Percentiles rank a stretch among this genome's conserved stretches.
Conservation (phyloP, 2,329 filamentous ascomycete species). For the Talaromyces sp. region DNA sequence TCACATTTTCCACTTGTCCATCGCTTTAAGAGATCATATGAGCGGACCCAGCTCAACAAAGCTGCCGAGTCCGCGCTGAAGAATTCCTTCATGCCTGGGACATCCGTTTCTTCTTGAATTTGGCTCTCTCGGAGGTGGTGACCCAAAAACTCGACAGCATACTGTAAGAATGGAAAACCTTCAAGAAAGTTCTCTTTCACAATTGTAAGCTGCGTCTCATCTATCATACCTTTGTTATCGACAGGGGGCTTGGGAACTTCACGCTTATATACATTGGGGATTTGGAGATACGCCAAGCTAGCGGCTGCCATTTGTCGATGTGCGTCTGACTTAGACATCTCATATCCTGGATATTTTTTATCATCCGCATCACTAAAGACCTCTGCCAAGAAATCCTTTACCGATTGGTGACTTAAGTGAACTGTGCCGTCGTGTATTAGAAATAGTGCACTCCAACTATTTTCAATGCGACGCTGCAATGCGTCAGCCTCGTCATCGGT, state of each 20-base stretch:
- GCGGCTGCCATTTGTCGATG: constrained; percentile 6
- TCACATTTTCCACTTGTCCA: constrained; percentile 5
- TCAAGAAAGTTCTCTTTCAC: not conserved
- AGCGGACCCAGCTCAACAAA: not conserved
- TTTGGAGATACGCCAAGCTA: not conserved
- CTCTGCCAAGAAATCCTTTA: not conserved
- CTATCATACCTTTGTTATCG: constrained; percentile 1
- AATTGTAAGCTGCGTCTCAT: not conserved
- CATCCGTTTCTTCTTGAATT: not conserved
- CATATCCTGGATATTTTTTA: not conserved
- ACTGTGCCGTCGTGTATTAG: not conserved
- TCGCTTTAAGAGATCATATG: constrained; percentile 2
- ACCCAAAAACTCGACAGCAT: constrained; percentile 1
- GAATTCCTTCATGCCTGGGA: constrained; percentile 2
- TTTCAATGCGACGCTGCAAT: not conserved
- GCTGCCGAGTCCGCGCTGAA: not conserved
- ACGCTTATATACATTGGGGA: not conserved
- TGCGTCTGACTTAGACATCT: not conserved
- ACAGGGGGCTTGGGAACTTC: constrained; percentile 5
- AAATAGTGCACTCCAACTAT: not conserved
- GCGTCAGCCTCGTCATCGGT: not conserved
- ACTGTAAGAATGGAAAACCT: not conserved
- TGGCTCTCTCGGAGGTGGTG: not conserved
- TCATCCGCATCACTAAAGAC: not conserved
- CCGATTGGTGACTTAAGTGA: constrained; percentile 6